Conservation (phyloP, 768 basidiomycete genomes). For the Tricholoma sp. region DNA sequence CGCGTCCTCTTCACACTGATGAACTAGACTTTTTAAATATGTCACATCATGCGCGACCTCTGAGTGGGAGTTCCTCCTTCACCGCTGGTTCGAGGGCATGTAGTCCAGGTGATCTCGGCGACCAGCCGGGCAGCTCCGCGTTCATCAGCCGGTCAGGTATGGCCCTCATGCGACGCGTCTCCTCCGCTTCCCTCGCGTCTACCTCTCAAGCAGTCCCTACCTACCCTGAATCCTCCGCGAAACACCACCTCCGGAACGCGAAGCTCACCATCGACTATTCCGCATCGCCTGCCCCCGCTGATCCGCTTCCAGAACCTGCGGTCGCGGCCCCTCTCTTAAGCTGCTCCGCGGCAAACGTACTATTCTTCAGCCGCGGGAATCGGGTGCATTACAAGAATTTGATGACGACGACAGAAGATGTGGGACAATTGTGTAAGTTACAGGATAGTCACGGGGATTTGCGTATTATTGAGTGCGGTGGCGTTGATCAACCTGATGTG, state of each 20-base stretch:
- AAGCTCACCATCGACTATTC: slow-evolving; percentile 30
- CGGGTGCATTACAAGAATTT: slow-evolving; percentile 50
- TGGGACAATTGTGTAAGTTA: slow-evolving; percentile 47
- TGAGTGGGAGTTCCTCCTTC: slow-evolving; percentile 24
- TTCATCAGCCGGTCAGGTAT: slow-evolving; percentile 23
- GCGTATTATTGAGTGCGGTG: slow-evolving; percentile 36
- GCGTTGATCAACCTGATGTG: slow-evolving; percentile 28
- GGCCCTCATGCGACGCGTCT: slow-evolving; percentile 29
- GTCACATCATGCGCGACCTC: slow-evolving; percentile 11
- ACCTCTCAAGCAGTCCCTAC: slow-evolving; percentile 18
- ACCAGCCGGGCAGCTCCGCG: slow-evolving; percentile 17
- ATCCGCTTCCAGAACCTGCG: slow-evolving; percentile 9
- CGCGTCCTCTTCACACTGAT: slow-evolving; percentile 12
- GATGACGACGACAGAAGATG: slow-evolving; percentile 31
- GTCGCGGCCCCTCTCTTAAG: slow-evolving; percentile 26
- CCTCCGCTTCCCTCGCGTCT: slow-evolving; percentile 25
- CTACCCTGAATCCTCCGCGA: slow-evolving; percentile 31
- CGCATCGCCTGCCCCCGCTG: slow-evolving; percentile 18
- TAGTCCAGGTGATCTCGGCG: slow-evolving; percentile 19
- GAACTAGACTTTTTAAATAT: slow-evolving; percentile 12
- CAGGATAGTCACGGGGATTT: slow-evolving; percentile 41
- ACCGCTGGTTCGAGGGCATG: slow-evolving; percentile 18
- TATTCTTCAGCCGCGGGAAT: slow-evolving; percentile 50
- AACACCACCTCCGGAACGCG: slow-evolving; percentile 27
- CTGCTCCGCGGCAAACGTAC: slow-evolving; percentile 38